Conservation (phyloP, 23 red algal genomes). For the Agarophyton chilense region DNA sequence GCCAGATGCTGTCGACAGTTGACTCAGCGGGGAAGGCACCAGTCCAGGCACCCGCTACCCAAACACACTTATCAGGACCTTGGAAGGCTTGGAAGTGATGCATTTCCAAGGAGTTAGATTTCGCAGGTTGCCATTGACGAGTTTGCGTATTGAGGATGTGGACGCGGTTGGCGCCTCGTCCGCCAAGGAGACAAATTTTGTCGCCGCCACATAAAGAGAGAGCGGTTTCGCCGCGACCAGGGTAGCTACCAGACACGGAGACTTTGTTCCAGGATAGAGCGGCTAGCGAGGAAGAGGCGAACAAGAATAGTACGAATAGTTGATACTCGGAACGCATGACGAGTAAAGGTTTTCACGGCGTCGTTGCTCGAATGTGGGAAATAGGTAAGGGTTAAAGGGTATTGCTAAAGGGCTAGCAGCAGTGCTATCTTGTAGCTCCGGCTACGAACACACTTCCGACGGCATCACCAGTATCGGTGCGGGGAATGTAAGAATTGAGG, state of each 20-base stretch:
- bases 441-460: no score
- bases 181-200: constrained; percentile 75
- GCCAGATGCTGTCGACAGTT: constrained; percentile 52
- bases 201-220: constrained; percentile 45
- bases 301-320: background rate
- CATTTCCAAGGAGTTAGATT: constrained; percentile 39
- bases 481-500: no score
- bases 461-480: no score
- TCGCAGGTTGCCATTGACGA: constrained; percentile 18
- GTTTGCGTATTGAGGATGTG: constrained; percentile 52
- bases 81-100: constrained; percentile 76
- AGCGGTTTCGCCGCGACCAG: constrained; percentile 26
- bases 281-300: background rate
- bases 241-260: constrained; percentile 7
- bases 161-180: constrained; percentile 37
- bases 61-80: constrained; percentile 64
- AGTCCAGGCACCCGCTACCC: constrained; percentile 71
- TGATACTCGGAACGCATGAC: background rate
- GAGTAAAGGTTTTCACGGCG: background rate
- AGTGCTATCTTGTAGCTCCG: no score
- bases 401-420: no score
- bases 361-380: background rate
- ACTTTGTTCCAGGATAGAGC: constrained; percentile 54
- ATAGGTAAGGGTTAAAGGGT: no score
- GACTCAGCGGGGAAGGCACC: constrained; percentile 55